A percentile compares a stretch with the other conserved stretches of the same genome.
Evolutionary conservation across 495 filamentous ascomycete species (phyloP).

Genomic region (Choiromyces venosus): DNA sequence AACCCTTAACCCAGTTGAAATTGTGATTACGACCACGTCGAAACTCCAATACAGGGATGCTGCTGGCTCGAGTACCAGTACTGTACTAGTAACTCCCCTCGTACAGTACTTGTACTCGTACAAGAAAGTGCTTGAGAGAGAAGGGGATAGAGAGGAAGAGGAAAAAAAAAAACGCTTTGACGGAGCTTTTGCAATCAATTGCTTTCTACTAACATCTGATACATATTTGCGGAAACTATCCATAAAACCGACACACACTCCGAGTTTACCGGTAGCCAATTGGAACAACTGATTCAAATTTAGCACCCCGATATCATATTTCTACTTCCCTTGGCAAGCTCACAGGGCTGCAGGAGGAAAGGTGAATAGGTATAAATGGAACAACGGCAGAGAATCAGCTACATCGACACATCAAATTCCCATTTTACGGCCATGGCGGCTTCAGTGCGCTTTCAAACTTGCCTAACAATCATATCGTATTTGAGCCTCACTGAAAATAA

Average conservation of each 20-base stretch:
- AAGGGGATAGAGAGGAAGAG: background rate
- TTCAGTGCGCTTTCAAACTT: background rate
- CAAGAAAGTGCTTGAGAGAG: background rate
- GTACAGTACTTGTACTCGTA: background rate
- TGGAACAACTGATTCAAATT: background rate
- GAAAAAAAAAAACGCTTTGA: background rate
- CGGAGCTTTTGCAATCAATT: background rate
- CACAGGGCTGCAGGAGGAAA: background rate
- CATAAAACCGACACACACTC: background rate
- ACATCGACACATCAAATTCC: background rate
- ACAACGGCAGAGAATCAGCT: background rate
- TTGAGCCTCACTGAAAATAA: background rate
- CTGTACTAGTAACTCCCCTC: background rate
- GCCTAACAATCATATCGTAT: background rate
- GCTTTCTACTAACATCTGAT: background rate
- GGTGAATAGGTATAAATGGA: background rate
- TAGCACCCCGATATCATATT: background rate
- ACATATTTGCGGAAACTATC: background rate
- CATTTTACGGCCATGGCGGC: constrained; percentile 1
- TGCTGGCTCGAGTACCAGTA: background rate
- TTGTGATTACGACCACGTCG: background rate
- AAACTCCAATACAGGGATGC: background rate
- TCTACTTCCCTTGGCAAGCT: background rate
- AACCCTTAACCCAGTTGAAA: background rate
- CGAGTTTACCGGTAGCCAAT: background rate